These are phyloP conservation scores for Xylaria castorea DNA, from an alignment of 495 filamentous ascomycete genomes.

Conservation along the genomic window DNA sequence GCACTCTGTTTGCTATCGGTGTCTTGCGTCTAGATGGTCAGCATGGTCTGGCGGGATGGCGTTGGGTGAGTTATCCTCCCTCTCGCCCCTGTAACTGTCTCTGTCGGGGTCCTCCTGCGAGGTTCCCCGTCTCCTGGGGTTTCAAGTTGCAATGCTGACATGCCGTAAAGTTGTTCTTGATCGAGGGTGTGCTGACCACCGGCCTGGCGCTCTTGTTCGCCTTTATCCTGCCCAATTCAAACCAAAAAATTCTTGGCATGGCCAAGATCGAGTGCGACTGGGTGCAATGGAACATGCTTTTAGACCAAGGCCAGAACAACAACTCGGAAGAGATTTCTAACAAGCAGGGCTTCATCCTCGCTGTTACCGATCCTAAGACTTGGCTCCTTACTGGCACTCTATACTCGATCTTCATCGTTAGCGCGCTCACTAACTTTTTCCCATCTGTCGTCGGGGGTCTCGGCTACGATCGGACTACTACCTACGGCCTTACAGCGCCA, in stretches of 20 bases:
- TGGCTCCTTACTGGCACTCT: conserved; percentile 31
- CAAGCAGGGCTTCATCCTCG: conserved; percentile 27
- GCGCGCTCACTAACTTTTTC: conserved; percentile 35
- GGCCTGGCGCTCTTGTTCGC: conserved; percentile 58
- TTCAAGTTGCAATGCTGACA: conserved; percentile 24
- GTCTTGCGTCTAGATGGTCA: conserved; percentile 53
- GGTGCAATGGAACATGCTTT: conserved; percentile 30
- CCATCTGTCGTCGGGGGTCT: conserved; percentile 32
- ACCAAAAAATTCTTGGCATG: conserved; percentile 24
- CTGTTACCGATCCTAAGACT: conserved; percentile 31
- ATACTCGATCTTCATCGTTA: conserved; percentile 28
- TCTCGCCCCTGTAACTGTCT: background rate
- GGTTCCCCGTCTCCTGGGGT: too few relatives aligned
- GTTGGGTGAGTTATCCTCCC: conserved; percentile 48
- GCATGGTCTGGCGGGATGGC: conserved; percentile 52
- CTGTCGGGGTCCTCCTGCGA: too few relatives aligned
- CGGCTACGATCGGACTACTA: conserved; percentile 29
- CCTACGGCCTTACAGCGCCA: conserved; percentile 29
- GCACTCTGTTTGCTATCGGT: conserved; percentile 56
- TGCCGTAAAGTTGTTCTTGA: conserved; percentile 49
- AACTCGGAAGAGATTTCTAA: conserved; percentile 29
- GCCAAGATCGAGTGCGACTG: conserved; percentile 30
- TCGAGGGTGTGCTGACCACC: conserved; percentile 61
- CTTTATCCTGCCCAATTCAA: conserved; percentile 62
- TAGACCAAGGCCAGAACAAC: conserved; percentile 29